Evolutionary conservation across 2,329 filamentous ascomycete species (phyloP), one percentile per base, ranked within the genome.

Genomic region (Cercospora zeina): DNA sequence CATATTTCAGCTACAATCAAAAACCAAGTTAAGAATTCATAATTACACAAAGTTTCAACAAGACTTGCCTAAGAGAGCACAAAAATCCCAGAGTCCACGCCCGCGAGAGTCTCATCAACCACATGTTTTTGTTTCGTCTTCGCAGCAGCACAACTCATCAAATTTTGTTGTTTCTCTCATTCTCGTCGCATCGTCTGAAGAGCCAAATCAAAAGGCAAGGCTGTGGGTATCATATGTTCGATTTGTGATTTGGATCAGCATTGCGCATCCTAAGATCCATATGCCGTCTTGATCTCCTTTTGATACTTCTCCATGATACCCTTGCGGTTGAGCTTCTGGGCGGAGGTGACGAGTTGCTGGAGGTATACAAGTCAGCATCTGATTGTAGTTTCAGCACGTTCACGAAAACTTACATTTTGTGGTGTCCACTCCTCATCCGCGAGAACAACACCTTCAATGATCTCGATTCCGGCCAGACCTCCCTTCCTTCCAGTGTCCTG

Each of bases 341-440:
- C 81, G 4, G 81, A 81, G 4, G 81, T 83, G 4, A 79, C 79
- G 34, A 83, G 74, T 45, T 77, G 77, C 80, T 82, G 54, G 54
- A 27, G 16, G 3, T 8, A n/a, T 11, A n/a, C n/a, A 21, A 39
- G 61, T 66, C 58, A 63, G 61, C 36, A 33, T 54, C 74, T 70
- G 24, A 11, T 37, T 13, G 21, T 2, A 53, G 51, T 11, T 51
- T 19, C 36, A n/a, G n/a, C n/a, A n/a, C n/a, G 30, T 31, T 33
- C 45, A 14, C 16, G 37, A 27, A 14, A 49, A 65, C 89, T 87
- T 80, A 93, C 90, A 73, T 87, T 95, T 62, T 87, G 83, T 58
- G 91, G 89, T 59, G 89, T 93, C 91, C 91, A 96, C 76, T 96
- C 91, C 73, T 93, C 91, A 67, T 93, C 89, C 0, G 88, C 86